Evolutionary conservation across 345 rosid species (phyloP).

Genomic region (Ricinus communis): DNA sequence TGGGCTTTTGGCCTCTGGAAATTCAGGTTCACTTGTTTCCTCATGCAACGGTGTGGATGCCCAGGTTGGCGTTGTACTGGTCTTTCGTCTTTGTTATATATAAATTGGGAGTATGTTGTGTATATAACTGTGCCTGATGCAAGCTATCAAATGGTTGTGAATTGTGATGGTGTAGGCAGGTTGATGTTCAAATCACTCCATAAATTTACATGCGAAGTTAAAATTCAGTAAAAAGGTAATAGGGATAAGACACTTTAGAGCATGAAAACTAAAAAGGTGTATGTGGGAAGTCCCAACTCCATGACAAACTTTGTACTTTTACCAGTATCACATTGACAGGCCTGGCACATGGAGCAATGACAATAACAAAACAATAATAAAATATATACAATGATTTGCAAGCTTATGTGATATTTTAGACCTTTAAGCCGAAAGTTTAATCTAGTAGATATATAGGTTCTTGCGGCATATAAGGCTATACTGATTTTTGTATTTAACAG

Average conservation of each 20-base stretch:
- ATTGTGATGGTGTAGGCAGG: not conserved
- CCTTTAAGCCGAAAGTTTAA: too few relatives aligned
- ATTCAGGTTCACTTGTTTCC: conserved; percentile 46
- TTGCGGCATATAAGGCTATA: too few relatives aligned
- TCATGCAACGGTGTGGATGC: conserved; percentile 50
- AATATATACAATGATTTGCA: too few relatives aligned
- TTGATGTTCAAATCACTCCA: not conserved
- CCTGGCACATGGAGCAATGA: too few relatives aligned
- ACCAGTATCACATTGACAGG: too few relatives aligned
- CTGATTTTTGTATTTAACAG: too few relatives aligned
- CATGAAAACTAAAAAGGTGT: not conserved
- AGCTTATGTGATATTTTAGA: too few relatives aligned
- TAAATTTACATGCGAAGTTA: not conserved
- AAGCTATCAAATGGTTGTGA: not conserved
- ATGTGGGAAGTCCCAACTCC: not conserved
- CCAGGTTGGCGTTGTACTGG: conserved; percentile 48
- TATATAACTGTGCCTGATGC: not conserved
- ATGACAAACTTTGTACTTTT: not conserved
- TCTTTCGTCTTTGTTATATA: not conserved
- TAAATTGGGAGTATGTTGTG: not conserved
- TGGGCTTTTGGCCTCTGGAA: conserved; percentile 59
- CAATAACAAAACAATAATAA: too few relatives aligned
- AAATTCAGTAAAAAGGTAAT: not conserved
- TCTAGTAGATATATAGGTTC: too few relatives aligned
- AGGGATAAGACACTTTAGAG: not conserved